Evolutionary conservation across 2,329 filamentous ascomycete species (phyloP), one percentile per base, ranked within the genome.

Genomic region (Calonectria pteridis): DNA sequence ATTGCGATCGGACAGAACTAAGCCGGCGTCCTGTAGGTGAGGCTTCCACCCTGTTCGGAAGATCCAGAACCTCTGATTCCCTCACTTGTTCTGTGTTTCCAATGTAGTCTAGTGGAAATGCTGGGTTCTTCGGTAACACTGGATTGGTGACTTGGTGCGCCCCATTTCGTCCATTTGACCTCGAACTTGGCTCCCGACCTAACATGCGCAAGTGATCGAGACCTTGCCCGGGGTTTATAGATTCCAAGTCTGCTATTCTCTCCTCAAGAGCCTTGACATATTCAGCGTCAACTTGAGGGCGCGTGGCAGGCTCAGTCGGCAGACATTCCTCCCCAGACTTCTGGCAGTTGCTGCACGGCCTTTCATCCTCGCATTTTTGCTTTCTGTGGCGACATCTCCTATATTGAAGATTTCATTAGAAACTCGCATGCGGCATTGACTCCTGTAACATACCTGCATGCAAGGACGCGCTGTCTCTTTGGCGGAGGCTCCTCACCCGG

Each of bases 321-420:
- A 77, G 69, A 46, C 77, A 78, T 51, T 77, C 75, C 71, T 73
- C 69, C 6, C 79, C 79, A 2, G 78, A 77, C 65, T 75, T 76
- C 58, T 73, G 75, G 67, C 79, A 80, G 55, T 79, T 81, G 20
- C 74, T 73, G 69, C 78, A 79, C 5, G 79, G 79, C 4, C 80
- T 71, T 9, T 53, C 55, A 28, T 77, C 78, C 40, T 77, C 79
- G 46, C 79, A 78, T 65, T 76, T 77, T 67, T 80, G 76, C 71
- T 79, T 80, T 26, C 80, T 75, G 26, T 76, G 76, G 20, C 79
- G 73, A 51, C 79, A 81, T 37, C 77, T 75, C 33, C 72, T 75
- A 18, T 9, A 20, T 31, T 7, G 2, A 9, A 2, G 3, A 20
- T 6, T 4, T 35, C 20, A 35, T 26, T 29, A 33, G n/a, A 16